Evolutionary conservation across 2,329 filamentous ascomycete species (phyloP).

Genomic region (Fusarium acutatum): DNA sequence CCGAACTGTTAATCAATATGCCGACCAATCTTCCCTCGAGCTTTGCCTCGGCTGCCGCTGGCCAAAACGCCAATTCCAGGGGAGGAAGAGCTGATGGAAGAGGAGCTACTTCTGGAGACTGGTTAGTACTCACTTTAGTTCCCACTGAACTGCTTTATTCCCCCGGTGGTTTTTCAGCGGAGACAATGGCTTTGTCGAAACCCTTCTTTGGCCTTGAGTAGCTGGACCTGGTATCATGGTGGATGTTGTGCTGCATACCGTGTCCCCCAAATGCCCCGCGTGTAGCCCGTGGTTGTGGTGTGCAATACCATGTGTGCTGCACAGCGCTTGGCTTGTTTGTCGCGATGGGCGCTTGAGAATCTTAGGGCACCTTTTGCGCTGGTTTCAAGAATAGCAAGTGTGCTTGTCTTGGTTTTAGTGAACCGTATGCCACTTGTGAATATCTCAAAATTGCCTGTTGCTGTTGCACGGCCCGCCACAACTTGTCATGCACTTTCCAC

Average conservation of each 20-base stretch:
- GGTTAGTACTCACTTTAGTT: conserved; percentile 62
- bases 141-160: conserved; percentile 10
- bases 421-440: background rate
- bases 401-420: background rate
- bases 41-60: conserved; percentile 84
- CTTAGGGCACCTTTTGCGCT: background rate
- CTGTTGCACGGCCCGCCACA: background rate
- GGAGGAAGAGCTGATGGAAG: conserved; percentile 66
- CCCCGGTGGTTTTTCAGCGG: background rate
- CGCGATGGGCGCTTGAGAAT: conserved; percentile 7
- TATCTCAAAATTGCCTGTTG: background rate
- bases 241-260: conserved; percentile 33
- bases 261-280: conserved; percentile 23
- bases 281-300: conserved; percentile 7
- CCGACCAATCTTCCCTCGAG: conserved; percentile 81
- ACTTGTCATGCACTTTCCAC: conserved; percentile 14
- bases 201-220: background rate
- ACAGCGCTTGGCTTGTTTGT: conserved; percentile 17
- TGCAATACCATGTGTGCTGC: conserved; percentile 13
- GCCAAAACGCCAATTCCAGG: conserved; percentile 70
- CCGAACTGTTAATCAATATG: conserved; percentile 55
- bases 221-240: conserved; percentile 12
- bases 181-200: background rate
- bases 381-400: background rate
- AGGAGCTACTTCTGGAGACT: conserved; percentile 71